Percentiles rank a stretch among this genome's conserved stretches.
Conservation (phyloP, 2,329 filamentous ascomycete species). For the Orbilia quercus region DNA sequence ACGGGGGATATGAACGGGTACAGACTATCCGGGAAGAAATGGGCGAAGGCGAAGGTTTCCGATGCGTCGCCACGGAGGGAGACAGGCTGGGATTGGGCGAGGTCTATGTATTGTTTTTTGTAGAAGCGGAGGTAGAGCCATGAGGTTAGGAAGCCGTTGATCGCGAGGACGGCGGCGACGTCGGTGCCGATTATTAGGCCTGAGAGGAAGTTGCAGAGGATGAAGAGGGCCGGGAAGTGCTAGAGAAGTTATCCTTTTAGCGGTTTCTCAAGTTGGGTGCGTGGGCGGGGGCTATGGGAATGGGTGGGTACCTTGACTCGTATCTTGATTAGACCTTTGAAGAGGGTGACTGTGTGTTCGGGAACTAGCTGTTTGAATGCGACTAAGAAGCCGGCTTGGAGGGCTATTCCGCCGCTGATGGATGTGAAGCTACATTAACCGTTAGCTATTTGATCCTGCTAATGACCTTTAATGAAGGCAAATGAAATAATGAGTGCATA, state of each 20-base stretch:
- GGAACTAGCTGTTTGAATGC: constrained; percentile 98
- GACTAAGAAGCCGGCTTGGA: constrained; percentile 93
- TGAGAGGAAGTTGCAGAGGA: constrained; percentile 75
- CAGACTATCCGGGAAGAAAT: constrained; percentile 88
- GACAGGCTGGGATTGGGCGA: constrained; percentile 71
- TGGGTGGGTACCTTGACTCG: constrained; percentile 77
- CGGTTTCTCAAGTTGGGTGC: too few species aligned
- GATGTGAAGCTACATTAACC: constrained; percentile 73
- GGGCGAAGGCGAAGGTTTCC: constrained; percentile 94
- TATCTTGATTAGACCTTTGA: constrained; percentile 86
- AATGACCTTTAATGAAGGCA: too few species aligned
- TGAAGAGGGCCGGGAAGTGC: constrained; percentile 80
- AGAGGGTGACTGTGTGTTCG: constrained; percentile 94
- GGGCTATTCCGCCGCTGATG: constrained; percentile 86
- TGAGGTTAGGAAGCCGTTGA: constrained; percentile 84
- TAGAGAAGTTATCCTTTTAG: too few species aligned
- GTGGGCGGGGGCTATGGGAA: too few species aligned
- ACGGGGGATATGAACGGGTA: constrained; percentile 81
- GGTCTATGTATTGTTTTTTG: constrained; percentile 78
- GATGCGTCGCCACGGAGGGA: constrained; percentile 87
- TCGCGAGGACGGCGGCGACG: constrained; percentile 80
- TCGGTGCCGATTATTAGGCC: constrained; percentile 74
- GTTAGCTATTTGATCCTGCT: too few species aligned
- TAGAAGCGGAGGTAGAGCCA: constrained; percentile 98
- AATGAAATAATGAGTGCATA: too few species aligned